These are phyloP conservation scores for Deinandra increscens DNA, from an alignment of 129 eudicot species.

Conservation along the genomic window DNA sequence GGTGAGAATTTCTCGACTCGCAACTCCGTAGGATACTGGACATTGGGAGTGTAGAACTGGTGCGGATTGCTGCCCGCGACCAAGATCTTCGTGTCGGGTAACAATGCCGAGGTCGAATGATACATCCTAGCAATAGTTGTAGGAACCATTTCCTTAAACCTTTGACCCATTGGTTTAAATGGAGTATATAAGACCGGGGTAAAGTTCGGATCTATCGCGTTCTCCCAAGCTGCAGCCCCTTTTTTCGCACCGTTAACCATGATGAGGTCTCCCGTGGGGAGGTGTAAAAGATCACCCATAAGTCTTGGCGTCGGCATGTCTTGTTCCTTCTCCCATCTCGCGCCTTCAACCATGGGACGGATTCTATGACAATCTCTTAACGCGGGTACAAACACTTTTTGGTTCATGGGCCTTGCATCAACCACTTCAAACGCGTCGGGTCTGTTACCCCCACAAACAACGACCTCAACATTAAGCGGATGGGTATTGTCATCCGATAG, in stretches of 20 bases:
- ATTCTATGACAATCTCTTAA: constrained; percentile 65
- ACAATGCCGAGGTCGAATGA: constrained; percentile 61
- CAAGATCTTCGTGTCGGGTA: constrained; percentile 55
- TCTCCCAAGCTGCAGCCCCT: constrained; percentile 74
- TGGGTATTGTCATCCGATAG: neutral
- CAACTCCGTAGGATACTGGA: constrained; percentile 55
- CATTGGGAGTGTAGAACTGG: constrained; percentile 33
- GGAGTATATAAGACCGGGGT: constrained; percentile 57
- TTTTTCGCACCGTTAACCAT: constrained; percentile 67
- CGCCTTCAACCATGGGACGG: constrained; percentile 12
- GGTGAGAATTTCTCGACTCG: constrained; percentile 71
- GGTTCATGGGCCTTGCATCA: constrained; percentile 35
- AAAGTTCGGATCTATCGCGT: constrained; percentile 55
- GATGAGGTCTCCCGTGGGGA: constrained; percentile 69
- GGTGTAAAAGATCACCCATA: constrained; percentile 74
- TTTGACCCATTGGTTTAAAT: constrained; percentile 35
- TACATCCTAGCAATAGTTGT: constrained; percentile 69
- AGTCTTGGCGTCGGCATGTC: constrained; percentile 65
- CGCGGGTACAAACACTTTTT: constrained; percentile 41
- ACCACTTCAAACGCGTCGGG: constrained; percentile 41
- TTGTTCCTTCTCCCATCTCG: constrained; percentile 65
- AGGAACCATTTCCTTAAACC: constrained; percentile 46
- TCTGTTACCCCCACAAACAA: constrained; percentile 75
- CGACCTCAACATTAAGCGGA: constrained; percentile 40
- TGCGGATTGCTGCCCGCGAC: constrained; percentile 83